phyloP scores from a whole-genome alignment of 2,329 filamentous ascomycete species.

The Cercospora sp. region DNA sequence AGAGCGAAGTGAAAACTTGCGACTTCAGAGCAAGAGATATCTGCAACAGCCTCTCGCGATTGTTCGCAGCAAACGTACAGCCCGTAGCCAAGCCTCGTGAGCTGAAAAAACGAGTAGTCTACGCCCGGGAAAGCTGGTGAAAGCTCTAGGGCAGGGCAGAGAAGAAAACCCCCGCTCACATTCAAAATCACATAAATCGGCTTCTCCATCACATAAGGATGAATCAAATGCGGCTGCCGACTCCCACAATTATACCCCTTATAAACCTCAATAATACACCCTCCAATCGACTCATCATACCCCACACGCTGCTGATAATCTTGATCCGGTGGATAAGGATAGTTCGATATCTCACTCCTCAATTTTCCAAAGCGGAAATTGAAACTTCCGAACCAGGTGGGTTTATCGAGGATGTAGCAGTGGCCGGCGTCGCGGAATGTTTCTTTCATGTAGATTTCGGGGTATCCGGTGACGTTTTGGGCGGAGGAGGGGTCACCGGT shows the following conservation, averaged over 20 bases:
- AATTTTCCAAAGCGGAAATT: background rate
- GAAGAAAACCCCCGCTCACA: background rate
- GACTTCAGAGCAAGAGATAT: no score
- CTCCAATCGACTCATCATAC: background rate
- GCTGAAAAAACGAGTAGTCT: no score
- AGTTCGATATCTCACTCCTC: background rate
- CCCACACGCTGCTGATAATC: background rate
- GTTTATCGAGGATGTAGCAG: background rate
- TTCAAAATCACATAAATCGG: slow-evolving; percentile 8
- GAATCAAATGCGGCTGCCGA: background rate
- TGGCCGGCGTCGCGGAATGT: background rate
- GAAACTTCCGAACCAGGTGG: background rate
- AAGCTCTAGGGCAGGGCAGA: no score
- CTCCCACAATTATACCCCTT: background rate
- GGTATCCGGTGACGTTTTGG: background rate
- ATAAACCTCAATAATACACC: background rate
- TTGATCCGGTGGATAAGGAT: background rate
- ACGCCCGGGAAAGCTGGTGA: no score
- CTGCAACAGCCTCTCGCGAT: background rate
- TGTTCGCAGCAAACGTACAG: background rate
- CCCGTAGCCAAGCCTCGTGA: no score
- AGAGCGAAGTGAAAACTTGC: no score
- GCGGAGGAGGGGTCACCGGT: background rate
- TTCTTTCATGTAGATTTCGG: background rate
- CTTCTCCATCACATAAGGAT: background rate